Conservation (phyloP, 108 stramenopile species). For the Stephanodiscus minutulus region DNA sequence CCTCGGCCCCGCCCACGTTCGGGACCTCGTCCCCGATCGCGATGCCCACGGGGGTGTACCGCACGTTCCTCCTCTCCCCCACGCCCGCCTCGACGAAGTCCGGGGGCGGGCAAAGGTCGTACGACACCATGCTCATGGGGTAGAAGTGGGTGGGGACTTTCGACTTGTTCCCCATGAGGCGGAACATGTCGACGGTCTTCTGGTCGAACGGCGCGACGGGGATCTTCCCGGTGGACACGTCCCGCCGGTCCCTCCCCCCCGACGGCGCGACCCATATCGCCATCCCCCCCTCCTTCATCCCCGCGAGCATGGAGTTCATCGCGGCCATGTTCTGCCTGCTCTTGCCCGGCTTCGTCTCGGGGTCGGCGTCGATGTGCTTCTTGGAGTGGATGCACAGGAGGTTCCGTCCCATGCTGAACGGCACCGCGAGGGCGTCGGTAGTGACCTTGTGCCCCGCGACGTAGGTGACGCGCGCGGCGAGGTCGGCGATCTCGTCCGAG, state of each 20-base stretch:
- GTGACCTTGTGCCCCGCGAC: constrained; percentile 98
- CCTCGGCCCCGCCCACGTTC: constrained; percentile 75
- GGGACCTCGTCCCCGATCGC: constrained; percentile 66
- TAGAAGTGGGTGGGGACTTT: constrained; percentile 90
- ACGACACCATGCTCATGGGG: constrained; percentile 93
- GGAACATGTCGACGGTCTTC: constrained; percentile 96
- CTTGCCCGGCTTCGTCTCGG: constrained; percentile 87
- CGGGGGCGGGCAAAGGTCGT: constrained; percentile 95
- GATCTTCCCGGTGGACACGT: constrained; percentile 74
- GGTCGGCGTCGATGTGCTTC: constrained; percentile 95
- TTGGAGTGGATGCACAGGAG: constrained; percentile 96
- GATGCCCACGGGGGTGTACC: constrained; percentile 85
- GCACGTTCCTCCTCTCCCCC: constrained; percentile 85
- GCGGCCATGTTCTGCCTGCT: constrained; percentile 86
- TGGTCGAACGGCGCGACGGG: constrained; percentile 91
- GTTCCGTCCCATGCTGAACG: constrained; percentile 95
- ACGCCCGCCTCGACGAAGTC: constrained; percentile 82
- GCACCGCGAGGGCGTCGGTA: constrained; percentile 91
- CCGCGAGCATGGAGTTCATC: constrained; percentile 83
- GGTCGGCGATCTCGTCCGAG: constrained; percentile 54
- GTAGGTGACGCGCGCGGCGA: constrained; percentile 77
- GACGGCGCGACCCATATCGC: constrained; percentile 97
- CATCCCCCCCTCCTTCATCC: constrained; percentile 82
- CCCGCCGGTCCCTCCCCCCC: constrained; percentile 92
- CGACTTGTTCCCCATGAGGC: constrained; percentile 91